These are phyloP conservation scores for Saccharomycopsis sp. DNA, from an alignment of 805 yeast species.

Conservation along the genomic window DNA sequence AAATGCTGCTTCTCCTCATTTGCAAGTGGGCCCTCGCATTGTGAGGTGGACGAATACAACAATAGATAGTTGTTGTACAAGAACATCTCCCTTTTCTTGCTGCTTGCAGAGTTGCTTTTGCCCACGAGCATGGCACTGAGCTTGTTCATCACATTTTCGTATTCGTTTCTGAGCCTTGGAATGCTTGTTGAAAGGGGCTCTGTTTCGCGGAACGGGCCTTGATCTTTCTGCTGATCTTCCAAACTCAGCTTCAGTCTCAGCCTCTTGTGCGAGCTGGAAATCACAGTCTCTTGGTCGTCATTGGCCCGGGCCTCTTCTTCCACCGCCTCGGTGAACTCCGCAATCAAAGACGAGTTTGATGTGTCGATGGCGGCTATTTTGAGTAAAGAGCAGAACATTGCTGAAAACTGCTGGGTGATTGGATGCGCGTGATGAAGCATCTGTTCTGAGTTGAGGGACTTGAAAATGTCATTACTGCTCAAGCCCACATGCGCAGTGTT, in stretches of 20 bases:
- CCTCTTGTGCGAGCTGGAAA: slow-evolving; percentile 25
- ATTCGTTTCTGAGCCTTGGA: slow-evolving; percentile 63
- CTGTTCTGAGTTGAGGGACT: too few species aligned
- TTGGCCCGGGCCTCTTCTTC: too few species aligned
- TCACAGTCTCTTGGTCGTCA: background rate
- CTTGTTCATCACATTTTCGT: slow-evolving; percentile 69
- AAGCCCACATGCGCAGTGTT: too few species aligned
- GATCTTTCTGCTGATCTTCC: slow-evolving; percentile 24
- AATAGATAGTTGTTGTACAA: slow-evolving; percentile 64
- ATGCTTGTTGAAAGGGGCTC: slow-evolving; percentile 74
- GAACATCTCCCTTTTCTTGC: slow-evolving; percentile 55
- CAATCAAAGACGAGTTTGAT: slow-evolving; percentile 8
- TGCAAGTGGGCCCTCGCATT: slow-evolving; percentile 36
- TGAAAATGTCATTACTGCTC: too few species aligned
- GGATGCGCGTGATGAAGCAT: slow-evolving; percentile 24
- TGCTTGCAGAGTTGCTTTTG: slow-evolving; percentile 27
- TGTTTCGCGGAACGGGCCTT: slow-evolving; percentile 1
- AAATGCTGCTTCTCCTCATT: slow-evolving; percentile 37
- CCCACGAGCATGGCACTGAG: slow-evolving; percentile 38
- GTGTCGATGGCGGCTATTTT: slow-evolving; percentile 37
- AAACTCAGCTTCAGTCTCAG: too few species aligned
- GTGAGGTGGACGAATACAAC: slow-evolving; percentile 22
- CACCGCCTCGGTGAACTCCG: slow-evolving; percentile 1
- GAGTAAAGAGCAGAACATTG: slow-evolving; percentile 59
- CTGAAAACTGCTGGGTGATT: slow-evolving; percentile 73